Conservation (phyloP, 805 yeast genomes). For the Kuraishia cidri region DNA sequence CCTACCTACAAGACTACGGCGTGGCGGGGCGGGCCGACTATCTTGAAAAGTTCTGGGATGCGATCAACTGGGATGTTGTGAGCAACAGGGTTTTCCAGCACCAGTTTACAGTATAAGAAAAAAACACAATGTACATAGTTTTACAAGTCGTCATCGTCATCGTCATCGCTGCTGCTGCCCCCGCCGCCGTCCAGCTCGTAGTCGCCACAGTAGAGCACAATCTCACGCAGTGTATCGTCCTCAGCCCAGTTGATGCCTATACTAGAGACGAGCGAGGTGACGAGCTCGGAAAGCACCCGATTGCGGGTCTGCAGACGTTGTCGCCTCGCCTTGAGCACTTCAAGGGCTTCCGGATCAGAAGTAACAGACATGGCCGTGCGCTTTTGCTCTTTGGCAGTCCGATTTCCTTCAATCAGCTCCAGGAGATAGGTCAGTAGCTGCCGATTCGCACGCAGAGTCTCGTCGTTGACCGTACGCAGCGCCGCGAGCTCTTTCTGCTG, state of each 20-base stretch:
- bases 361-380: too few species aligned
- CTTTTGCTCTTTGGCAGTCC: too few species aligned
- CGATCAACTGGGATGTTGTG: conserved; percentile 80
- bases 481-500: too few species aligned
- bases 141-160: too few species aligned
- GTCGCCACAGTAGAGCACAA: conserved; percentile 10
- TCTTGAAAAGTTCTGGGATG: conserved; percentile 66
- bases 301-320: conserved; percentile 2
- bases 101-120: conserved; percentile 1
- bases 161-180: too few species aligned
- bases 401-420: too few species aligned
- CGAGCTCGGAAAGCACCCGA: conserved; percentile 14
- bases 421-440: neutral
- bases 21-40: conserved; percentile 65
- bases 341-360: too few species aligned
- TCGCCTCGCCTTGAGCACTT: conserved; percentile 7
- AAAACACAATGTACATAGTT: neutral
- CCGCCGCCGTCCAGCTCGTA: conserved; percentile 4
- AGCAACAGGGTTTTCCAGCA: conserved; percentile 27
- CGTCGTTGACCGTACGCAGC: too few species aligned
- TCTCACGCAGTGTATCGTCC: conserved; percentile 15
- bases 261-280: conserved; percentile 21
- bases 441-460: too few species aligned
- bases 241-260: conserved; percentile 21
- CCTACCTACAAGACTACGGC: conserved; percentile 84